Base-by-base conservation (phyloP, 208 protist species). In the Angomonas deanei region DNA sequence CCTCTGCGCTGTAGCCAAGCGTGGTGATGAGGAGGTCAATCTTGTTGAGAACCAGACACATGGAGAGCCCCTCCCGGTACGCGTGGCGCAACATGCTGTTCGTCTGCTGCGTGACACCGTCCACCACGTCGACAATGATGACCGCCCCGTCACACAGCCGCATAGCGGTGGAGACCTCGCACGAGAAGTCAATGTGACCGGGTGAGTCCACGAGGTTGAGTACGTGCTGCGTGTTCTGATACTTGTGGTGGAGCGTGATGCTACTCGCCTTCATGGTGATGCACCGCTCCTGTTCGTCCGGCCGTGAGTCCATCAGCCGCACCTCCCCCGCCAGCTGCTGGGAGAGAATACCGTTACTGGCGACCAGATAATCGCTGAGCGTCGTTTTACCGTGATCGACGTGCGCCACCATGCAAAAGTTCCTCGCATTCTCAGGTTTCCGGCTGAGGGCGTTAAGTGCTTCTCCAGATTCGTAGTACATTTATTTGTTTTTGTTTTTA, bases 181-280 rank as follows among this genome's bases (percentile, higher is more conserved):
- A 92, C 5, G 88, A 94, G 72, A 99, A 99, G 84, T 99, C 98
- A 47, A 99, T 97, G 80, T 99, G 98, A 1, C 98, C 98, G 11
- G 98, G 98, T 11, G 97, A 99, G 83, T 99, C 98, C 26, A 99
- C 97, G 3, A 99, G 85, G 76, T 99, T 99, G 28, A 99, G 80
- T 3, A 99, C 59, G 66, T 93, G 79, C 33, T 74, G 70, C 47
- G 64, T 71, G 31, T 69, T 71, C 36, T 94, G 56, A 64, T 84
- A 64, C 30, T 61, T 54, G 68, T 96, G 88, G 31, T 82, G 70
- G 2, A 99, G 80, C 32, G 98, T 96, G 49, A 99, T 99, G 27
- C 96, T 96, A 64, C 93, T 98, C 2, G 97, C 91, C 81, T 99
- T 99, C 97, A 99, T 99, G 23, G 98, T 99, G 68, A 99, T 99